Base-by-base conservation (phyloP, 1,284 basidiomycete species). In the Puccinia novopanici region DNA sequence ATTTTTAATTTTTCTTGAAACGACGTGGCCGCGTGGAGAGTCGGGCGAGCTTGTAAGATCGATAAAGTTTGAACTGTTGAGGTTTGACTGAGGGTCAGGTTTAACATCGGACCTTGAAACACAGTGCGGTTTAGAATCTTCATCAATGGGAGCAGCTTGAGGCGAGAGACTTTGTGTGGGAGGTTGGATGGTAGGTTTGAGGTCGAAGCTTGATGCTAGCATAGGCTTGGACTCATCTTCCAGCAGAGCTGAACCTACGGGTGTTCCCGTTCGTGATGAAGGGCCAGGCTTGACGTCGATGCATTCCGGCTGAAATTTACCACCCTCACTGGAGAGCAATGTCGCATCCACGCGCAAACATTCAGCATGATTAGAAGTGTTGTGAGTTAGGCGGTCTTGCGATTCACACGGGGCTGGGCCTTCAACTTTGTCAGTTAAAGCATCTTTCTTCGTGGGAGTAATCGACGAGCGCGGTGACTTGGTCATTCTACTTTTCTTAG, bases 11-110 rank as follows among this genome's bases (percentile, higher is more conserved):
- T 71, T 54, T 24, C n/a, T 71, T 19, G 24, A 52, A 40, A 40
- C 34, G 27, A 34, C 3, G 13, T 4, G 19, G 30, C 22, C 5
- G 17, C 40, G 24, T 19, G 67, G 34, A 3, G 48, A 40, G 52
- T 71, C 68, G 2, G 68, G 30, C 8, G 68, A 71, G 68, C 48
- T 19, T 71, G 68, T 54, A 54, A 71, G 68, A 24, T 71, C 68
- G 48, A 71, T 71, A 19, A 8, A 71, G 17, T 52, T 54, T 34
- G 45, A 54, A 34, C 27, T 54, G 63, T 13, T 67, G 22, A 13
- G 22, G 12, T 42, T 42, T 17, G 42, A 24, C 24, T 67, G 40
- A 34, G 24, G 13, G 63, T 4, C n/a, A n/a, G n/a, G n/a, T n/a
- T n/a, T n/a, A n/a, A n/a, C n/a, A n/a, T n/a, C n/a, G n/a, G n/a